These are phyloP conservation scores for Globisporangium orthogonon DNA, from an alignment of 352 stramenopile species.

Conservation along the genomic window DNA sequence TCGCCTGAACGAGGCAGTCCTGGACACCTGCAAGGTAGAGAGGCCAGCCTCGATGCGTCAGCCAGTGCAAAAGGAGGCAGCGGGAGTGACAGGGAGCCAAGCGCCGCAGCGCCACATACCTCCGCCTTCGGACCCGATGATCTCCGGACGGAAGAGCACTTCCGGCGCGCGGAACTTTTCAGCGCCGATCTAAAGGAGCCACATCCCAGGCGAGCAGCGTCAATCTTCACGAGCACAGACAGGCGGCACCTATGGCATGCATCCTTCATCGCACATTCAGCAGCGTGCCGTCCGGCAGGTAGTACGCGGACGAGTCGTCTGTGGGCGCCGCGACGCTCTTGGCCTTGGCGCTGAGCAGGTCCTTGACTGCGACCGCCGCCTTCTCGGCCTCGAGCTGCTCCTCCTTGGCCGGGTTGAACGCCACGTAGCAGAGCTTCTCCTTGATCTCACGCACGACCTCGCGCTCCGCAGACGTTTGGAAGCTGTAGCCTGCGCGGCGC, in stretches of 20 bases:
- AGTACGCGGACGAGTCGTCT: constrained; percentile 63
- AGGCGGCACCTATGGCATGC: background rate
- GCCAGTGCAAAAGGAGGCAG: too few species aligned
- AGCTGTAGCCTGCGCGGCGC: constrained; percentile 91
- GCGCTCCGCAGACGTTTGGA: constrained; percentile 91
- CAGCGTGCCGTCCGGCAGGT: constrained; percentile 93
- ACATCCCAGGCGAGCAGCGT: background rate
- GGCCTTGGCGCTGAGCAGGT: background rate
- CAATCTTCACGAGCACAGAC: background rate
- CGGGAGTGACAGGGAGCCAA: too few species aligned
- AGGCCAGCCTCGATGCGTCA: background rate
- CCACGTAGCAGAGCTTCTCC: constrained; percentile 96
- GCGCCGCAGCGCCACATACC: too few species aligned
- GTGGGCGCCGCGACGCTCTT: constrained; percentile 44
- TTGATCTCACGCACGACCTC: constrained; percentile 97
- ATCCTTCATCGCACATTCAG: background rate
- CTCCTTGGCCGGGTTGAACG: constrained; percentile 91
- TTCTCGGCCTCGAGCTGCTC: constrained; percentile 81
- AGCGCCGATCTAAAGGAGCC: constrained; percentile 75
- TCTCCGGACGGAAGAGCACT: constrained; percentile 94
- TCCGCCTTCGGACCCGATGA: constrained; percentile 62
- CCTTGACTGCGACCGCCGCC: background rate
- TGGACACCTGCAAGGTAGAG: constrained; percentile 39
- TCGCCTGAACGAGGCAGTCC: constrained; percentile 68
- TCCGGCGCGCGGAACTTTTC: constrained; percentile 94